Evolutionary conservation across 2,329 filamentous ascomycete species (phyloP), one percentile per base, ranked within the genome.

Genomic region (Neonectria neomacrospora): DNA sequence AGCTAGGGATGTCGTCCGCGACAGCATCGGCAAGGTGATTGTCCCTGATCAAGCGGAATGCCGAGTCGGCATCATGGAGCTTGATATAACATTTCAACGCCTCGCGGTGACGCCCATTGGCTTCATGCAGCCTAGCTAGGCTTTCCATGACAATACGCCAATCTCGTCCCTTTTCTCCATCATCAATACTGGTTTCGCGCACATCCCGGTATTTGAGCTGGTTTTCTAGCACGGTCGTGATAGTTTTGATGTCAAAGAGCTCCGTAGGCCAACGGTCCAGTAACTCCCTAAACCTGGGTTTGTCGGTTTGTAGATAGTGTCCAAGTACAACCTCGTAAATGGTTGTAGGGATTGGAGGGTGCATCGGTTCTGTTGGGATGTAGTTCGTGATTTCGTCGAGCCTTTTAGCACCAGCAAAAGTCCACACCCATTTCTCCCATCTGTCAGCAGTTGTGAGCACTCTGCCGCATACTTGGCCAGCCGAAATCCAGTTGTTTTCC

Each of bases 341-440:
- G 11, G 91, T 86, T 1, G 90, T 89, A 0, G 93, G 90, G 12
- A 99, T 84, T 0, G 93, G 90, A 8, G 94, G 94, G 28, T 87
- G 87, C 75, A 96, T 85, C n/a, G 89, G 88, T 56, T 90, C 86
- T 1, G 87, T 89, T 0, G 96, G 96, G 30, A 99, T 92, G 72
- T 91, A 90, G 37, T 91, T 86, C 5, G 92, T 91, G 64, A 99
- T 97, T 71, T 97, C 94, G 75, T 97, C 93, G 71, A 97, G 93
- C 73, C 90, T 93, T 67, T 92, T 87, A 2, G 92, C 91, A 42
- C 93, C 91, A 8, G 94, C 93, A 79, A 99, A 99, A 0, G 88
- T 90, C 88, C 92, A 96, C 5, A 96, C 91, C 94, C 95, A 98
- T 72, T 96, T 93, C 79, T 98, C 94, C 96, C 96, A 99, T 70